Base-by-base conservation (phyloP, 2,329 filamentous ascomycete genomes). In the Trichoderma sp. region DNA sequence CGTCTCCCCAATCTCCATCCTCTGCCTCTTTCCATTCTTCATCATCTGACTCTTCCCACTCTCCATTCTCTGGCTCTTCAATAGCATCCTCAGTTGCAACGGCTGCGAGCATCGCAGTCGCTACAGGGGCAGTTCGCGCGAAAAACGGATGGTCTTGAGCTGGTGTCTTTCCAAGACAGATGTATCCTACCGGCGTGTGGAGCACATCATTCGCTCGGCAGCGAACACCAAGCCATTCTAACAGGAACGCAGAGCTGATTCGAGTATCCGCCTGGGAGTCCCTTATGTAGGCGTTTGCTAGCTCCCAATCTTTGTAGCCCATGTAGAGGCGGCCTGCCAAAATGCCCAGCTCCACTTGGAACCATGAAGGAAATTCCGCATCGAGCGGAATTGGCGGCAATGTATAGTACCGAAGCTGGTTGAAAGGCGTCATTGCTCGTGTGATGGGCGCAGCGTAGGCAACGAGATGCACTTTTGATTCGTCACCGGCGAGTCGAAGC, bases 281-380 rank as follows among this genome's bases (percentile, higher is more conserved):
- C 18, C 10, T 51, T 14, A 71, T 14, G 7, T 63, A 71, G 3
- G 39, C 30, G 13, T 74, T 74, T 4, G 85, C 70, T 0, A 70
- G 52, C 1, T 65, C 37, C 54, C 83, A 82, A 60, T 90, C 86
- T 0, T 77, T 70, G 73, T 79, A 86, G 0, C 83, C 79, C 67
- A 90, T 84, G 72, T 91, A 91, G 0, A 91, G 79, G 0, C 88
- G 81, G 0, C 89, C 89, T 0, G 86, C 80, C 58, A 90, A 81
- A 5, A 91, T 80, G 0, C 89, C 89, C 0, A 91, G 73, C 72
- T 91, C 86, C 1, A 87, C 80, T 0, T 75, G 79, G 0, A 91
- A 77, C 86, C 86, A 89, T 0, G 68, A 21, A 0, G 89, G 87
- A 0, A 83, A 75, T 1, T 71, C 56, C 78, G 81, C 84, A 0